These are phyloP conservation scores for Xerocomus potaroensis DNA, from an alignment of 768 basidiomycete genomes.

Conservation along the genomic window DNA sequence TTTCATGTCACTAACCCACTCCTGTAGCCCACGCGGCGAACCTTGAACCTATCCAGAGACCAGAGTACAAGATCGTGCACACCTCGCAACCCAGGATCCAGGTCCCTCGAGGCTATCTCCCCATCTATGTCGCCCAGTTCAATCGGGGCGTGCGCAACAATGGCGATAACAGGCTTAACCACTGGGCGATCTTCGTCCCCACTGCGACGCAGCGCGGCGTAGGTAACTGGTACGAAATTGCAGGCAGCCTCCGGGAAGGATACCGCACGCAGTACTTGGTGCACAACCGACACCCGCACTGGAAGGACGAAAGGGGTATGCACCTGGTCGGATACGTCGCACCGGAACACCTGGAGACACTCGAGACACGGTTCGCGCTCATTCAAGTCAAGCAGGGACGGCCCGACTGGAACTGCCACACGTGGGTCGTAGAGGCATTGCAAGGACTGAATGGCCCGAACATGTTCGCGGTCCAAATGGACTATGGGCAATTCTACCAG, in stretches of 20 bases:
- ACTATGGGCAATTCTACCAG: constrained; percentile 4
- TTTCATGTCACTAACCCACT: not conserved
- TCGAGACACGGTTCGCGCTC: constrained; percentile 11
- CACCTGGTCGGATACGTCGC: constrained; percentile 14
- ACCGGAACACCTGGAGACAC: not conserved
- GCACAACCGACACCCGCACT: constrained; percentile 11
- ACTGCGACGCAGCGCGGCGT: constrained; percentile 15
- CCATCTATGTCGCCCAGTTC: constrained; percentile 17
- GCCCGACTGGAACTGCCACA: constrained; percentile 18
- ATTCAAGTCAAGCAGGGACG: constrained; percentile 10
- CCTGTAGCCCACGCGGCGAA: constrained; percentile 6
- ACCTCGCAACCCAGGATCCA: not conserved
- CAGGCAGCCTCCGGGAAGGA: constrained; percentile 3
- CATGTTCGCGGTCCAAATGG: constrained; percentile 17
- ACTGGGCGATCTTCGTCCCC: constrained; percentile 25
- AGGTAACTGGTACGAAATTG: constrained; percentile 21
- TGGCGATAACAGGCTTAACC: constrained; percentile 1
- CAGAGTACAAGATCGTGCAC: constrained; percentile 11
- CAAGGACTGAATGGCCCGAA: constrained; percentile 8
- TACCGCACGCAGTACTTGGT: constrained; percentile 16
- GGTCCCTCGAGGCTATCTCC: constrained; percentile 12
- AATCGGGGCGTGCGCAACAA: not conserved
- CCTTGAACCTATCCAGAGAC: not conserved
- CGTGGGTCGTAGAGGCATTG: constrained; percentile 19
- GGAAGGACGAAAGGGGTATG: constrained; percentile 12